Evolutionary conservation across 2,329 filamentous ascomycete species (phyloP), one percentile per base, ranked within the genome.

Genomic region (Penicillium brevicompactum): DNA sequence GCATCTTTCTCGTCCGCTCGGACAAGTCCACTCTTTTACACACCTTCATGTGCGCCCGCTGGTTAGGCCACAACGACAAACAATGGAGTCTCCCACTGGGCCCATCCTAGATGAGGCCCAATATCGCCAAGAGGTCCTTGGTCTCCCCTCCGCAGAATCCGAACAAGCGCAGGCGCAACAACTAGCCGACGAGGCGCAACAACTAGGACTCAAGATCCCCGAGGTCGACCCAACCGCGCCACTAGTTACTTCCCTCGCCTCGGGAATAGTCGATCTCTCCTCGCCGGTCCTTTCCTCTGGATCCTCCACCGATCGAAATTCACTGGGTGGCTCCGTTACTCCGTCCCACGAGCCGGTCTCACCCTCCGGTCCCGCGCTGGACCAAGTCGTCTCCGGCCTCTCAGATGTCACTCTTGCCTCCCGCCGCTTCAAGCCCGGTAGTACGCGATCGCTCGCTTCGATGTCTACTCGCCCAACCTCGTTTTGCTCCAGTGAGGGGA

Each of bases 391-490:
- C 10, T 63, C 67, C 13, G 71, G 71, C 2, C 53, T 73, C 11
- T 71, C 70, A 42, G 65, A 70, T 31, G 64, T 71, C 49, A 69
- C 71, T 46, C 42, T 74, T 43, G 61, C 66, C 34, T 70, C 69
- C 32, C 62, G 67, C 41, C 64, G 60, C 24, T 53, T 58, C 21
- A 67, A 72, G 55, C 62, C 65, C 3, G 64, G 67, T 4, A 76
- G 74, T 58, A 64, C 68, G 22, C 72, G 73, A 38, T 77, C 74
- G 38, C 60, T 74, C 24, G 67, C 68, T 21, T 76, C 74, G 6
- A 59, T 70, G 5, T 76, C 73, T 5, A 76, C 74, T 7, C 70
- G 73, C 16, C 74, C 73, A 9, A 75, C 74, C 5, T 74, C 72
- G 4, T 74, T 67, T 50, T 72, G 70, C 55, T 74, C 72, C 3